Percentiles rank a stretch among this genome's conserved stretches.
phyloP scores from a whole-genome alignment of 208 protist genomes.

The Phytomonas francai region DNA sequence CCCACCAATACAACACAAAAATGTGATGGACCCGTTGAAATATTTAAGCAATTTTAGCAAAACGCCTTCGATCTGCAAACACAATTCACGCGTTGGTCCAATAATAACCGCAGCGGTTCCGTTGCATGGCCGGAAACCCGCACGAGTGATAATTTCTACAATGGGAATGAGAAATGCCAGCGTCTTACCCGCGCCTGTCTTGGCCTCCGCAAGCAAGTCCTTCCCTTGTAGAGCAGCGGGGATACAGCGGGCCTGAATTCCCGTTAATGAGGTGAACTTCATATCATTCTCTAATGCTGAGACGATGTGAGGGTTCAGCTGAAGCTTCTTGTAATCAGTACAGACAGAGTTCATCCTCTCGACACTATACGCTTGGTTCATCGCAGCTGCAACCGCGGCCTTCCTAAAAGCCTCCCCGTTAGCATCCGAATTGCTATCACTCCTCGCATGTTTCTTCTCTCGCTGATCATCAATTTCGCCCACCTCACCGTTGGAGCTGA shows the following conservation, averaged over 20 bases:
- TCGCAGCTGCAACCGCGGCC: neutral
- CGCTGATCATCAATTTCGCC: neutral
- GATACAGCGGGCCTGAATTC: slow-evolving; percentile 92
- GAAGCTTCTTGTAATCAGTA: slow-evolving; percentile 77
- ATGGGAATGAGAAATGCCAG: slow-evolving; percentile 98
- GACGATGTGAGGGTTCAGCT: slow-evolving; percentile 82
- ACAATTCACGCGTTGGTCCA: slow-evolving; percentile 98
- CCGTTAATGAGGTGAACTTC: slow-evolving; percentile 93
- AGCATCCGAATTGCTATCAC: neutral
- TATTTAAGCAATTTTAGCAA: slow-evolving; percentile 90
- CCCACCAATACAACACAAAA: slow-evolving; percentile 86
- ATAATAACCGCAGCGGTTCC: slow-evolving; percentile 97
- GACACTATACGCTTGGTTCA: neutral
- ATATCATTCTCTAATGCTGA: slow-evolving; percentile 79
- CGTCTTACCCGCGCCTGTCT: slow-evolving; percentile 96
- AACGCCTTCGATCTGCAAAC: slow-evolving; percentile 97
- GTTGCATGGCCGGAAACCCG: slow-evolving; percentile 95
- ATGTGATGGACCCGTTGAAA: slow-evolving; percentile 87
- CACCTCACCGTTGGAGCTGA: neutral
- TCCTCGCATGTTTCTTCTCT: neutral
- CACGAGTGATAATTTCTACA: slow-evolving; percentile 95
- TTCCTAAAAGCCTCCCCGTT: neutral
- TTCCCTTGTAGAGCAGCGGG: slow-evolving; percentile 81
- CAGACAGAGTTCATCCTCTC: slow-evolving; percentile 35
- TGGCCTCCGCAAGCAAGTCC: slow-evolving; percentile 91